Base-by-base conservation (phyloP, 371 early-diverging fungal genomes). In the Circinella minor region DNA sequence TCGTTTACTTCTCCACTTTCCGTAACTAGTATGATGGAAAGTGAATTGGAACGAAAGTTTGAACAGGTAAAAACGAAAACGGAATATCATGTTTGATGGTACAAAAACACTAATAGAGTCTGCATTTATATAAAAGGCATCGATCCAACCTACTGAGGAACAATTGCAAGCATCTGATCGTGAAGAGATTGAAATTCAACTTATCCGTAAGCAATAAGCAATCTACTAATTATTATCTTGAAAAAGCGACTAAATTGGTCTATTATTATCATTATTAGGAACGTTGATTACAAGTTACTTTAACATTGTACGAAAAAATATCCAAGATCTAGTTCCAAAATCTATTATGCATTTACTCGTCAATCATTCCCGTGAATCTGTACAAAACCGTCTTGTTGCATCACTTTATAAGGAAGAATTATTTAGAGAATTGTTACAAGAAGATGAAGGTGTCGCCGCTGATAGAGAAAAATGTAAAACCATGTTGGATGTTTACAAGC, bases 321-420 rank as follows among this genome's bases (percentile, higher is more conserved):
- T 96, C 47, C 91, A 94, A 71, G 96, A 97, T 66, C 80, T 93
- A 65, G 95, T 97, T 5, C 98, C 98, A 15, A 97, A 97, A 76
- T 94, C 96, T 0, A 90, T 96, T 67, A 96, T 97, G 95, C 92
- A 92, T 71, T 70, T 93, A 57, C 77, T 95, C 43, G 94, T 95
- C 49, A 92, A 93, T 69, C 83, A 89, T 74, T 89, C 91, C 20
- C 90, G 91, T 68, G 89, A 93, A 69, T 74, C 81, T 18, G 88
- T 96, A 57, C 97, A 96, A 74, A 92, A 93, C 79, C 86, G 91
- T 36, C 84, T 98, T 27, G 96, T 98, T 4, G 84, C 92, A 17
- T 88, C 91, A 14, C 84, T 98, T n/a, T 98, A 96, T 76, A 91
- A 91, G 78, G 90, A 92, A 61, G 88, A 90, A 38, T 69, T 91